A percentile compares a stretch with the other conserved stretches of the same genome.
These are phyloP conservation scores for Phanerochaete sordida DNA, from an alignment of 768 basidiomycete genomes.

Conservation along the genomic window DNA sequence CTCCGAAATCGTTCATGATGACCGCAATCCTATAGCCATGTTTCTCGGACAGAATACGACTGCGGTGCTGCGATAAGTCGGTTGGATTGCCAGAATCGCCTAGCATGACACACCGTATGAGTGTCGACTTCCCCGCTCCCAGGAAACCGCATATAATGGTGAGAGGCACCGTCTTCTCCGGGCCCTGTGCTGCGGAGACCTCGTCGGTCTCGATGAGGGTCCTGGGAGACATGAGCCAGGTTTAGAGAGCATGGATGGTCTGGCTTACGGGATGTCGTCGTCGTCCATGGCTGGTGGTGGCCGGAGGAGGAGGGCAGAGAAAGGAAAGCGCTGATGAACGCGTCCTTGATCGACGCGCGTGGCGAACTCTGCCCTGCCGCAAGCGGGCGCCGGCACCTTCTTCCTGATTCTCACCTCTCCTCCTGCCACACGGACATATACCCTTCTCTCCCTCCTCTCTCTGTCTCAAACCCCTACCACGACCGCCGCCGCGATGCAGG, in stretches of 20 bases:
- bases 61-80: slow-evolving; percentile 29
- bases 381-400: background rate
- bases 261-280: slow-evolving; percentile 57
- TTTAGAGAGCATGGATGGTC: background rate
- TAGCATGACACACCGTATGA: slow-evolving; percentile 61
- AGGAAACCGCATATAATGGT: slow-evolving; percentile 96
- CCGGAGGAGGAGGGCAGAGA: background rate
- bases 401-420: background rate
- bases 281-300: slow-evolving; percentile 38
- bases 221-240: slow-evolving; percentile 1
- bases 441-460: background rate
- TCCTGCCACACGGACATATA: background rate
- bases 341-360: background rate
- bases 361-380: background rate
- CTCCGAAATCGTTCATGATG: slow-evolving; percentile 98
- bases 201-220: slow-evolving; percentile 30
- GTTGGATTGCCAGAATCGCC: too few relatives aligned
- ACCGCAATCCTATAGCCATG: slow-evolving; percentile 97
- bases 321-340: background rate
- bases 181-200: background rate
- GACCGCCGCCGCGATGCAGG: background rate
- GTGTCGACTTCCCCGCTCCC: slow-evolving; percentile 91
- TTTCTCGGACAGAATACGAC: slow-evolving; percentile 85
- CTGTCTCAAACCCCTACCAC: background rate
- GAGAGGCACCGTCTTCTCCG: slow-evolving; percentile 59